Percentiles rank a stretch among this genome's conserved stretches.
These are phyloP conservation scores for Phytophthora tentaculata DNA, from an alignment of 352 stramenopile genomes.

Conservation along the genomic window DNA sequence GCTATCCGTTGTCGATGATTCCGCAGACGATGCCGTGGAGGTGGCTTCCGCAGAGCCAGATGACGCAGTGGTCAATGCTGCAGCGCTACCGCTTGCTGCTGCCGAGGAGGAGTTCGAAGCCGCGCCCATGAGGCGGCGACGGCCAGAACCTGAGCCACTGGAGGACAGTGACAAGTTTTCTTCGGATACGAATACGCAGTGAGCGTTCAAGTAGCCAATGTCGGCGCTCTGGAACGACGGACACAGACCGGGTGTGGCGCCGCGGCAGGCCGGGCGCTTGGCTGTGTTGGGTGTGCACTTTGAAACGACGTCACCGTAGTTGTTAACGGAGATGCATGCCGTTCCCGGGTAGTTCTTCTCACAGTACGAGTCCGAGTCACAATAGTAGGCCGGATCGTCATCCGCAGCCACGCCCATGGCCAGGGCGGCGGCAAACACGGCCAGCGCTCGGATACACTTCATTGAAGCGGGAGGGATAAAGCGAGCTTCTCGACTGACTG, in stretches of 20 bases:
- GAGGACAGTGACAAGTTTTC: constrained; percentile 38
- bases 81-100: constrained; percentile 16
- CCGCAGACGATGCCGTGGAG: constrained; percentile 3
- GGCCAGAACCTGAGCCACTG: constrained; percentile 26
- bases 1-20: constrained; percentile 14
- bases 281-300: constrained; percentile 89
- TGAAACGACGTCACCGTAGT: constrained; percentile 68
- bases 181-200: constrained; percentile 85
- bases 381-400: constrained; percentile 54
- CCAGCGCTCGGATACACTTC: constrained; percentile 48
- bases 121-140: constrained; percentile 30
- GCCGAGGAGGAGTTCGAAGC: constrained; percentile 21
- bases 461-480: constrained; percentile 26
- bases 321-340: constrained; percentile 81
- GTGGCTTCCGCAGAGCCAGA: constrained; percentile 5
- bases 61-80: constrained; percentile 6
- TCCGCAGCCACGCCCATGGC: constrained; percentile 34
- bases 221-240: constrained; percentile 81
- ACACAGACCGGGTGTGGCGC: constrained; percentile 71
- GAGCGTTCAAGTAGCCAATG: constrained; percentile 77
- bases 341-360: constrained; percentile 68
- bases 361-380: constrained; percentile 76
- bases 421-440: constrained; percentile 40
- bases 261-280: constrained; percentile 74
- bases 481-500: constrained; percentile 14